phyloP scores from a whole-genome alignment of 371 early-diverging fungal genomes.

The Mortierella sp. region DNA sequence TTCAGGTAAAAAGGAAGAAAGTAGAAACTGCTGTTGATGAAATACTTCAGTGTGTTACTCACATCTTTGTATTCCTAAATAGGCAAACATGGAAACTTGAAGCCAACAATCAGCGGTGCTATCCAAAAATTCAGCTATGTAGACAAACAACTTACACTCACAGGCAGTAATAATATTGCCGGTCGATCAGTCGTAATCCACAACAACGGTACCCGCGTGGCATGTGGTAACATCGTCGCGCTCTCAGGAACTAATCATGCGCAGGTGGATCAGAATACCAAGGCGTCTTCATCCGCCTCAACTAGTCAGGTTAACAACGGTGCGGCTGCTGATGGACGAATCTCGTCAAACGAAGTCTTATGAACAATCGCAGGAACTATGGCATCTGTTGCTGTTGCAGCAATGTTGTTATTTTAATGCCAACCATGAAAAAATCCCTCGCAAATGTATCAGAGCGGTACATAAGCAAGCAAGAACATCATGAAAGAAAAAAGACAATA shows the following conservation, averaged over 20 bases:
- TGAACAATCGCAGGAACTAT: conserved; percentile 2
- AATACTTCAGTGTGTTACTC: too few species aligned
- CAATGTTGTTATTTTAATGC: background rate
- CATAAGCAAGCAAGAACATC: too few species aligned
- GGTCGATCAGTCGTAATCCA: conserved; percentile 51
- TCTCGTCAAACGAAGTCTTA: background rate
- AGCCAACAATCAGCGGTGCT: conserved; percentile 20
- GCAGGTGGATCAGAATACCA: background rate
- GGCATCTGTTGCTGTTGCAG: background rate
- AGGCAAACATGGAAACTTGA: conserved; percentile 52
- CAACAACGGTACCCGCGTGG: conserved; percentile 45
- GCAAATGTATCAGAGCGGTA: too few species aligned
- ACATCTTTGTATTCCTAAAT: background rate
- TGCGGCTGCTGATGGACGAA: background rate
- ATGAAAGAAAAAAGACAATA: too few species aligned
- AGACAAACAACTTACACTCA: conserved; percentile 17
- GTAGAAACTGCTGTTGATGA: too few species aligned
- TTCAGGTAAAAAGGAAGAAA: conserved; percentile 32
- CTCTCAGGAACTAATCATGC: background rate
- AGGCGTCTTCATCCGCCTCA: background rate
- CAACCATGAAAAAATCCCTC: too few species aligned
- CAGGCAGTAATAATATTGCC: conserved; percentile 18
- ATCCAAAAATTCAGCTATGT: conserved; percentile 10
- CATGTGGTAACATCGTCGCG: conserved; percentile 30
- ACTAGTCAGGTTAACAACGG: background rate